Base-by-base conservation (phyloP, 768 basidiomycete genomes). In the Leccinellum rugosiceps region DNA sequence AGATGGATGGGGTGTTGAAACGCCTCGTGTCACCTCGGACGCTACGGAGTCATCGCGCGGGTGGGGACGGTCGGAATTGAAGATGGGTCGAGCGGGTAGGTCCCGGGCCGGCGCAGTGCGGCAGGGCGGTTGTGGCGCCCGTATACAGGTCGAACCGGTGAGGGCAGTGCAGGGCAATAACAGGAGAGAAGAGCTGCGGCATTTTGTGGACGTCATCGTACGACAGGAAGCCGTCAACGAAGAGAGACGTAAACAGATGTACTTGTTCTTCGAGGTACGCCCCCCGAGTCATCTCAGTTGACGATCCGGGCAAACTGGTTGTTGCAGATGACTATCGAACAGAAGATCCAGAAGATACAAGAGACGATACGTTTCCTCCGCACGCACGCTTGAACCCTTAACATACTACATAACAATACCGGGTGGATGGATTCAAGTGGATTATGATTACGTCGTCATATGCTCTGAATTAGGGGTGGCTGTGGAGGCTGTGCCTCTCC, bases 291-390 rank as follows among this genome's bases (percentile, higher is more conserved):
- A 15, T 10, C n/a, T 44, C n/a, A n/a, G 19, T 13, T 31, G 9
- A 35, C 17, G 23, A 17, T 15, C 30, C 19, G 38, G 8, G 17
- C 5, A 23, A n/a, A 38, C n/a, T 43, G 11, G 19, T 43, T 43
- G 60, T 57, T 15, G n/a, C 56, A 85, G 85, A 78, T 86, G 77
- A 68, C 82, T 3, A 80, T 83, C 3, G 71, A 83, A 26, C 74
- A 82, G 43, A 84, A 85, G 61, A 61, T 85, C 1, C 62, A 74
- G 54, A 77, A 77, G 58, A 86, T 85, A 25, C 65, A 79, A 50
- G 80, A 81, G 59, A 70, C 80, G 7, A 76, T 84, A 58, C 72
- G 70, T 32, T 71, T 69, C 52, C 68, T 84, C 19, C 75, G 62
- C 32, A 58, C 57, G 50, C 58, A 66, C 31, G 32, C 49, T n/a